Conservation (phyloP, 129 eudicot genomes). For the Saposhnikovia divaricata region DNA sequence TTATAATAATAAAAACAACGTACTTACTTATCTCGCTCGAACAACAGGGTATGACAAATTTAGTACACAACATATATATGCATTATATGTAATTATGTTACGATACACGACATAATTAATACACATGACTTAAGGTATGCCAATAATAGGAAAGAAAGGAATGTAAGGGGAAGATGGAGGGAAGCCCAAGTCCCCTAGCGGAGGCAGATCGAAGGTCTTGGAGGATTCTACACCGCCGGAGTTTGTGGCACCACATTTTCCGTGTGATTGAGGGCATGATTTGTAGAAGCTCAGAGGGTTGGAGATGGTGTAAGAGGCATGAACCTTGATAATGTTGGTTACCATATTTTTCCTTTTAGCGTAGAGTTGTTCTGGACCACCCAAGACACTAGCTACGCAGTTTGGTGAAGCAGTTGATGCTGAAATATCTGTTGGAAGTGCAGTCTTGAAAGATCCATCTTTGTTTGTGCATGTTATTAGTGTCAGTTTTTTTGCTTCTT, state of each 20-base stretch:
- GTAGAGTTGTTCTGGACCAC: slow-evolving; percentile 64
- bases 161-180: slow-evolving; percentile 69
- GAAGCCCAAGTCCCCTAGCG: slow-evolving; percentile 79
- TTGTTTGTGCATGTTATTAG: slow-evolving; percentile 48
- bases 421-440: slow-evolving; percentile 36
- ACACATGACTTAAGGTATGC: slow-evolving; percentile 37
- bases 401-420: slow-evolving; percentile 2
- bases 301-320: slow-evolving; percentile 36
- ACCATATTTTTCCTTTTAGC: slow-evolving; percentile 31
- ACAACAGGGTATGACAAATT: neutral
- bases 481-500: slow-evolving; percentile 42
- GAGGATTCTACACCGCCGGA: slow-evolving; percentile 32
- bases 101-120: neutral
- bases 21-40: no score
- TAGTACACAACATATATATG: neutral
- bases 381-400: slow-evolving; percentile 65
- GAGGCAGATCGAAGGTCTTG: slow-evolving; percentile 56
- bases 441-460: slow-evolving; percentile 47
- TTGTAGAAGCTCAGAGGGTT: slow-evolving; percentile 53
- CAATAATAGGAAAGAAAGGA: slow-evolving; percentile 78
- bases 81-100: neutral
- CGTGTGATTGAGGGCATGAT: slow-evolving; percentile 43
- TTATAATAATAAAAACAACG: neutral
- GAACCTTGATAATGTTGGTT: slow-evolving; percentile 23
- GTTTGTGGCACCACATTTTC: slow-evolving; percentile 27